These are phyloP conservation scores for Abortiporus biennis DNA, from an alignment of 1,284 basidiomycete species.

Conservation along the genomic window DNA sequence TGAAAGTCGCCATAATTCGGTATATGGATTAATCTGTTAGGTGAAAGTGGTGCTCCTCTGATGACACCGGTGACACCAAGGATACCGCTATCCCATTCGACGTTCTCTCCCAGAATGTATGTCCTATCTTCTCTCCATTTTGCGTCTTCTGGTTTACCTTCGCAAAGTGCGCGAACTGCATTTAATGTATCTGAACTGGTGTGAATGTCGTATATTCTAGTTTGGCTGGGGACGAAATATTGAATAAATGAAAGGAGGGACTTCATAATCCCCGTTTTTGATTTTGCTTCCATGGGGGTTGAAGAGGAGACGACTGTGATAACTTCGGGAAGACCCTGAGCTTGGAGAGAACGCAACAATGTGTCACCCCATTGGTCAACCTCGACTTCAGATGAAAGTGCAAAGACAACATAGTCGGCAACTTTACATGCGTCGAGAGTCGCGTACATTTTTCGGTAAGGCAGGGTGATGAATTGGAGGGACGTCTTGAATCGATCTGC, in stretches of 20 bases:
- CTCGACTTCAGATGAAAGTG: constrained; percentile 77
- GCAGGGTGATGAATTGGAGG: constrained; percentile 79
- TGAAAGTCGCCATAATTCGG: constrained; percentile 89
- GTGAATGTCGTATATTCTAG: constrained; percentile 58
- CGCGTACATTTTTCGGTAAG: constrained; percentile 67
- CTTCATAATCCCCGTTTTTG: constrained; percentile 65
- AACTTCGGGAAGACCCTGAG: constrained; percentile 74
- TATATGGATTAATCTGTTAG: constrained; percentile 85
- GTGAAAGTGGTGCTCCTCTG: constrained; percentile 74
- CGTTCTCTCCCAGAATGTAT: constrained; percentile 74
- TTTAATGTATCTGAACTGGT: constrained; percentile 63
- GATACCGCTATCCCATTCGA: constrained; percentile 51
- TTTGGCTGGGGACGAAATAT: constrained; percentile 91
- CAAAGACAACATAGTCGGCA: constrained; percentile 88
- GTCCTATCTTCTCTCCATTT: constrained; percentile 81
- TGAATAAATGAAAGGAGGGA: constrained; percentile 89
- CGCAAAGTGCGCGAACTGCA: constrained; percentile 70
- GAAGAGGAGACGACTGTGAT: constrained; percentile 54
- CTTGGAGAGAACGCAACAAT: constrained; percentile 81
- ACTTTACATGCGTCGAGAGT: constrained; percentile 85
- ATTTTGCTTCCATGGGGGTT: constrained; percentile 46
- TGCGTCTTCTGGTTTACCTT: constrained; percentile 71
- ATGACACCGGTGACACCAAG: constrained; percentile 82
- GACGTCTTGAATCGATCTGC: constrained; percentile 86
- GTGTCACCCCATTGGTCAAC: constrained; percentile 88